Conservation (phyloP, 345 rosid genomes). For the Salix brachista region DNA sequence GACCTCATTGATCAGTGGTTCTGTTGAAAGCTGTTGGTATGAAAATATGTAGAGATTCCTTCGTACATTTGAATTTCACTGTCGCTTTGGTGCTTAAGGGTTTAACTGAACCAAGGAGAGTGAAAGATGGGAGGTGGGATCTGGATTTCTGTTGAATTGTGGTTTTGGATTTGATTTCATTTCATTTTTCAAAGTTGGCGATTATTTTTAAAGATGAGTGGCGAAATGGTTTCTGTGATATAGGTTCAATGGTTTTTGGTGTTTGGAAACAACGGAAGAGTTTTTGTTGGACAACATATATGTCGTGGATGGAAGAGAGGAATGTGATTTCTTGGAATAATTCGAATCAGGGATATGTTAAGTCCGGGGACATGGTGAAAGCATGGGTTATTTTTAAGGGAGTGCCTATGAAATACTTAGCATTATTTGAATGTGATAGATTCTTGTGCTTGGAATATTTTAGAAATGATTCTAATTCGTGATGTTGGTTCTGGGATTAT, state of each 20-base stretch:
- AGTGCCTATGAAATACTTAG: slow-evolving; percentile 29
- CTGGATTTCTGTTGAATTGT: slow-evolving; percentile 20
- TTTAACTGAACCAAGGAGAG: background rate
- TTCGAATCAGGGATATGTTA: slow-evolving; percentile 24
- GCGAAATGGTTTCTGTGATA: slow-evolving; percentile 21
- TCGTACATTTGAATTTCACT: slow-evolving; percentile 13
- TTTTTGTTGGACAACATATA: slow-evolving; percentile 19
- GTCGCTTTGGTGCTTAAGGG: background rate
- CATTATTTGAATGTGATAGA: slow-evolving; percentile 28
- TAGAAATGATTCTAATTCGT: slow-evolving; percentile 21
- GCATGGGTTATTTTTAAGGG: slow-evolving; percentile 28
- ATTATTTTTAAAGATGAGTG: slow-evolving; percentile 32
- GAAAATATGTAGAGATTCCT: background rate
- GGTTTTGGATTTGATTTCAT: slow-evolving; percentile 26
- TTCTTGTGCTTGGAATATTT: slow-evolving; percentile 21
- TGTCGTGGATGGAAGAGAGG: slow-evolving; percentile 29
- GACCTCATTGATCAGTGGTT: background rate
- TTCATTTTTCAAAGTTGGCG: slow-evolving; percentile 19
- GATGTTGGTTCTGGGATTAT: slow-evolving; percentile 28
- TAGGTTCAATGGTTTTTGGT: slow-evolving; percentile 24
- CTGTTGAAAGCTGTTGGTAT: background rate
- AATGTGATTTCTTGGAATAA: slow-evolving; percentile 32
- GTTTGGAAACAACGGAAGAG: slow-evolving; percentile 24
- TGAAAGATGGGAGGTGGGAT: slow-evolving; percentile 8
- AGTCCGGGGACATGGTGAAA: background rate